Conservation (phyloP, 1,139 yeast species). For the Wickerhamomyces sp. region DNA sequence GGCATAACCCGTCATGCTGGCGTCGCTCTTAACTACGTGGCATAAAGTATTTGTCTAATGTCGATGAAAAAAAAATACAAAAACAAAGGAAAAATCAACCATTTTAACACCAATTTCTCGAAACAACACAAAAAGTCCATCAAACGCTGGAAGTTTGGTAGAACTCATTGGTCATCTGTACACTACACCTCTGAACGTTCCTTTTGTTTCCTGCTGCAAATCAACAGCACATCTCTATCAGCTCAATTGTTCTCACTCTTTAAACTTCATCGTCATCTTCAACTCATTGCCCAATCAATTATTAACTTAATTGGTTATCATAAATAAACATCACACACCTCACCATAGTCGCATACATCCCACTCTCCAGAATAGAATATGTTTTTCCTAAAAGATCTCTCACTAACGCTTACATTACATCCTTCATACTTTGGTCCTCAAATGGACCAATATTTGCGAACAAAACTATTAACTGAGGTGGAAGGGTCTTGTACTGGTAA, state of each 20-base stretch:
- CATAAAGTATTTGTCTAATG: not conserved
- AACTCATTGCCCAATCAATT: not conserved
- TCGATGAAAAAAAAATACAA: not conserved
- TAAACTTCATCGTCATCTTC: too few species aligned
- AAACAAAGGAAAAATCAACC: not conserved
- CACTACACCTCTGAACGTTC: not conserved
- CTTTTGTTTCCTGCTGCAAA: not conserved
- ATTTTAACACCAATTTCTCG: not conserved
- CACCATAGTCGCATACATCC: not conserved
- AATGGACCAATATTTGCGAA: conserved; percentile 89
- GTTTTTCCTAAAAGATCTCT: conserved; percentile 70
- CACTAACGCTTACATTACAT: conserved; percentile 87
- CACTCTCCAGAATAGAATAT: conserved; percentile 13
- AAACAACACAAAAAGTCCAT: not conserved
- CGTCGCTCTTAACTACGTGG: not conserved
- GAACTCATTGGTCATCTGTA: not conserved
- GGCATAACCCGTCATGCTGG: conserved; percentile 20
- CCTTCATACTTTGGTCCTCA: conserved; percentile 98
- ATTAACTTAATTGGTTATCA: not conserved
- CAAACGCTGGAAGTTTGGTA: conserved; percentile 1
- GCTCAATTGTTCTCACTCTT: too few species aligned
- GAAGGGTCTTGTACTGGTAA: conserved; percentile 99
- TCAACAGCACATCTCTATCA: too few species aligned
- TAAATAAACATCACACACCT: not conserved
- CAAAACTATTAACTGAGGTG: conserved; percentile 87